Evolutionary conservation across 2,329 filamentous ascomycete genomes (phyloP), one percentile per base, ranked within the genome.

Genomic region (Microcyclospora tardicrescens): DNA sequence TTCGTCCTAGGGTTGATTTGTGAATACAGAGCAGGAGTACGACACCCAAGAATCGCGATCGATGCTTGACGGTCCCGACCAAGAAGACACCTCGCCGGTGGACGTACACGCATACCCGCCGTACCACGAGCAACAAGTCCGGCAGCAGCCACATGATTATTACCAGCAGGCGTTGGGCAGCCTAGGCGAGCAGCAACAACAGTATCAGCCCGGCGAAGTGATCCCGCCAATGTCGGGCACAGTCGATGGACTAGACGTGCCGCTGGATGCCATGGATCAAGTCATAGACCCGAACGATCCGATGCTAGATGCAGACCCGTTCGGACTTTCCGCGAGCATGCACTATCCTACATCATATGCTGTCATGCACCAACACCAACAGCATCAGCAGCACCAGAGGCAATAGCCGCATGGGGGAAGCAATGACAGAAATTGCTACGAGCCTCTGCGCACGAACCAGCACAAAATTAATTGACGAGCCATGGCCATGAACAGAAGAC

Each of bases 311-410:
- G 84, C 86, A 61, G 87, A 95, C 61, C 89, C 89, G 1, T 96
- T 95, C 54, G 87, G 87, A 10, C 69, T 95, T 37, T 89, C 83
- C 42, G 87, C 87, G 28, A 93, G 84, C 63, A 94, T 94, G 89
- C 84, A 89, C 48, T 94, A 94, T 54, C 86, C 86, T 10, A 83
- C 81, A 2, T 81, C 84, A 40, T 91, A 87, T 61, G 75, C 77
- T 37, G 29, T 36, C 11, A 36, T 42, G 85, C 84, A 36, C 57
- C 62, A 66, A 43, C 57, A 61, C 19, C 43, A 37, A 10, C 39
- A 38, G 24, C 43, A 41, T n/a, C n/a, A 24, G 19, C 19, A 24
- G 8, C 19, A 24, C 8, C 19, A 24, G 19, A 24, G 19, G 8
- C 8, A 8, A 24, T 8, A 8, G 8, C 19, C 19, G 8, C 8